Conservation (phyloP, 2,329 filamentous ascomycete species). For the Colletotrichum tofieldiae region DNA sequence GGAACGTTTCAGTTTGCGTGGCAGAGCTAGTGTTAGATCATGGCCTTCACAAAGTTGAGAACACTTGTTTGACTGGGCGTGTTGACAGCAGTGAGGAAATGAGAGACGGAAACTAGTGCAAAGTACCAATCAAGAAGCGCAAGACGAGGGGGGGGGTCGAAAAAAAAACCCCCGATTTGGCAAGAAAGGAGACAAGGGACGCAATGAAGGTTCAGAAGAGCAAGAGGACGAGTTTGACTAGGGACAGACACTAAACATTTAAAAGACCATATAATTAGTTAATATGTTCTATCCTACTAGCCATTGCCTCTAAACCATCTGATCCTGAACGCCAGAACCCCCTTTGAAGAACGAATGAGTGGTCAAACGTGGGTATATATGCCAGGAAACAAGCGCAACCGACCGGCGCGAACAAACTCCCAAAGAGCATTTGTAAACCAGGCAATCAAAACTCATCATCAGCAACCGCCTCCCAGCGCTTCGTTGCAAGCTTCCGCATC, state of each 20-base stretch:
- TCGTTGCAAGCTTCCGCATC: constrained; percentile 63
- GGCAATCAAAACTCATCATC: constrained; percentile 51
- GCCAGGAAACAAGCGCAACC: constrained; percentile 24
- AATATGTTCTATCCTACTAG: not conserved
- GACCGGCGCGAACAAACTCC: constrained; percentile 10
- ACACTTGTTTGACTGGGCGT: no score
- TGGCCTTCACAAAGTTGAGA: no score
- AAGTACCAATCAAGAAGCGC: not conserved
- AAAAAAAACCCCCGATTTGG: not conserved
- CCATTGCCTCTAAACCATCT: not conserved
- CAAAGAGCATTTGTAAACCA: not conserved
- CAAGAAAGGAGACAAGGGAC: no score
- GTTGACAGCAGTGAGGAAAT: not conserved
- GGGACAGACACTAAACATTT: no score
- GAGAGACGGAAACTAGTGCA: not conserved
- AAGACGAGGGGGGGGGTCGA: not conserved
- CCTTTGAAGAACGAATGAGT: not conserved
- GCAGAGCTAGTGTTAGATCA: not conserved
- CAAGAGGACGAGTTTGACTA: not conserved
- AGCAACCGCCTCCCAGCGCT: constrained; percentile 65
- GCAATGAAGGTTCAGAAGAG: not conserved
- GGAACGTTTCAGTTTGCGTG: no score
- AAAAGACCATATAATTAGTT: not conserved
- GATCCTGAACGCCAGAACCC: constrained; percentile 8
- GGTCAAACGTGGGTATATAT: constrained; percentile 34